Conservation (phyloP, 2,329 filamentous ascomycete genomes). For the Pyrenophora tritici-repentis region DNA sequence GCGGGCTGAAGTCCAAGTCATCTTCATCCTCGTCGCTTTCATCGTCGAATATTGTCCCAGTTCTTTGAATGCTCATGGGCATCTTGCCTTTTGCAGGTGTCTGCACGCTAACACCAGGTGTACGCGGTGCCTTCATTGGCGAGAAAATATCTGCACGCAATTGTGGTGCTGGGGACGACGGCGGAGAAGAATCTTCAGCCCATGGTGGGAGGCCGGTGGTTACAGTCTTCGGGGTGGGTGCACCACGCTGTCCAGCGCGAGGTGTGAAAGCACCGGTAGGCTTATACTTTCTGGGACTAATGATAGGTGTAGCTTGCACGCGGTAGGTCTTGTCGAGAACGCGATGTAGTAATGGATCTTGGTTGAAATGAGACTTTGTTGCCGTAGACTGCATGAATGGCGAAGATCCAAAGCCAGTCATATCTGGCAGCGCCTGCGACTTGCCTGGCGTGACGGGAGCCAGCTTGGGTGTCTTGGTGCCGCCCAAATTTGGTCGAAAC, state of each 20-base stretch:
- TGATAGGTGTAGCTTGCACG: slow-evolving; percentile 86
- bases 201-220: slow-evolving; percentile 30
- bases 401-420: slow-evolving; percentile 54
- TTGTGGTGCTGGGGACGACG: slow-evolving; percentile 71
- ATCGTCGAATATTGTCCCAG: slow-evolving; percentile 62
- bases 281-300: slow-evolving; percentile 59
- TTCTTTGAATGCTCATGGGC: slow-evolving; percentile 56
- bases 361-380: slow-evolving; percentile 46
- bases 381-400: slow-evolving; percentile 55
- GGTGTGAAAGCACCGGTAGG: slow-evolving; percentile 47
- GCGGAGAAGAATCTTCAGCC: slow-evolving; percentile 54
- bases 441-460: slow-evolving; percentile 47
- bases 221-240: slow-evolving; percentile 30
- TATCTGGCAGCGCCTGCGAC: slow-evolving; percentile 46
- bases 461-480: slow-evolving; percentile 32
- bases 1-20: slow-evolving; percentile 72
- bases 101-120: slow-evolving; percentile 81
- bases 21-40: slow-evolving; percentile 71
- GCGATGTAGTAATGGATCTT: slow-evolving; percentile 83
- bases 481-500: slow-evolving; percentile 67
- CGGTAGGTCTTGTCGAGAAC: slow-evolving; percentile 96
- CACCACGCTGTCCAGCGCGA: slow-evolving; percentile 37
- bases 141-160: slow-evolving; percentile 86
- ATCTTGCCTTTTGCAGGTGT: slow-evolving; percentile 63
- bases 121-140: slow-evolving; percentile 67